Evolutionary conservation across 768 basidiomycete genomes (phyloP).

Genomic region (Lyophyllum atratum): DNA sequence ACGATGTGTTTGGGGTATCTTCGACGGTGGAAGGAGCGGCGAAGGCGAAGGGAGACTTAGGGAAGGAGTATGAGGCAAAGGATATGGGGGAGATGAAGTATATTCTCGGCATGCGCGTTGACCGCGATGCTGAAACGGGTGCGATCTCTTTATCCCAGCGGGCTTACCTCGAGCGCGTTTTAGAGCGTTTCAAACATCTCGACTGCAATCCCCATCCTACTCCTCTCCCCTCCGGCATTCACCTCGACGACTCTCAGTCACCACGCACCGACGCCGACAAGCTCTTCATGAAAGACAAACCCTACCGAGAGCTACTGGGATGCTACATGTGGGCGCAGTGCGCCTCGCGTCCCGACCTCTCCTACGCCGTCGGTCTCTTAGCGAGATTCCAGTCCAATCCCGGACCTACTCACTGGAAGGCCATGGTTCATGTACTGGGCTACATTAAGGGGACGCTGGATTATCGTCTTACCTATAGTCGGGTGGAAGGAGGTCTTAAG

Average conservation of each 20-base stretch:
- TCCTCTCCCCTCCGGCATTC: slow-evolving; percentile 20
- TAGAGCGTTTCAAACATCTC: not conserved
- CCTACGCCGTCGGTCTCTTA: slow-evolving; percentile 20
- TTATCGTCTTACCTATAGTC: slow-evolving; percentile 21
- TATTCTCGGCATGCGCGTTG: slow-evolving; percentile 17
- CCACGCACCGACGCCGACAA: slow-evolving; percentile 5
- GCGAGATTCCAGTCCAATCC: slow-evolving; percentile 24
- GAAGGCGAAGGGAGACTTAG: slow-evolving; percentile 17
- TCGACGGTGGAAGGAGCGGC: slow-evolving; percentile 4
- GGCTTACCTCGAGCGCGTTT: slow-evolving; percentile 9
- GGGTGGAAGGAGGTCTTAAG: not conserved
- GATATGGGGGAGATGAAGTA: slow-evolving; percentile 5
- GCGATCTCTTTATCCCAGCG: slow-evolving; percentile 16
- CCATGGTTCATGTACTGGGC: slow-evolving; percentile 32
- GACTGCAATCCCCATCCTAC: slow-evolving; percentile 22
- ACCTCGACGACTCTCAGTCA: slow-evolving; percentile 13
- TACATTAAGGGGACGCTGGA: slow-evolving; percentile 35
- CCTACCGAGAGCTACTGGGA: slow-evolving; percentile 25
- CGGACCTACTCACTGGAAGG: slow-evolving; percentile 34
- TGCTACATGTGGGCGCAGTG: slow-evolving; percentile 22
- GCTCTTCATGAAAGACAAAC: slow-evolving; percentile 26
- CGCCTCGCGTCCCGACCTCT: slow-evolving; percentile 27
- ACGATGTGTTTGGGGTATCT: slow-evolving; percentile 17
- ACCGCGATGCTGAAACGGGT: slow-evolving; percentile 3
- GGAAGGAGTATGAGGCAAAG: slow-evolving; percentile 12